Evolutionary conservation across 441 rosid species (phyloP), one percentile per base, ranked within the genome.

Genomic region (Arabidopsis hybrid): DNA sequence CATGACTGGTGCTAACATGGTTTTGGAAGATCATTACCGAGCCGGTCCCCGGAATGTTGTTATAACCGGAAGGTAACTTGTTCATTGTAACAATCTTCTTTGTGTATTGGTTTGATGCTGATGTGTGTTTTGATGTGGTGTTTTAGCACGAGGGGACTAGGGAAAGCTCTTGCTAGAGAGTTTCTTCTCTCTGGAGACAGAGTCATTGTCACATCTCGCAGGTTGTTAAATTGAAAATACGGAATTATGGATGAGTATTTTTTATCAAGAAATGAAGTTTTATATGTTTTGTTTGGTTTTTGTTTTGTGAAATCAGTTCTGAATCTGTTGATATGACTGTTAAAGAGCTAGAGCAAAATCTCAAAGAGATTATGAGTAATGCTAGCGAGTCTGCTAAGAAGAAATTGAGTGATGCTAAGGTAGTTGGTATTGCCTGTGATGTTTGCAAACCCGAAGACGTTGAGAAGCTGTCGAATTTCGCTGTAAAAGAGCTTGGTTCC

Each of bases 11-110:
- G 83, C 97, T 67, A 91, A 94, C 77, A 84, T 86, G 89, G 98
- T 89, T 78, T 83, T 94, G 46, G 98, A 91, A 60, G 97, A 94
- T 57, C 95, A 90, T 62, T 91, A 93, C 82, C 85, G 95, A 76
- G 91, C 97, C 29, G 97, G 97, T 76, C 97, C 98, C 0, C 88
- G 96, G 7, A 90, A 93, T 80, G 93, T 93, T 78, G 97, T 93
- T 60, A 86, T 93, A 42, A 93, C 98, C 21, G 97, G 98, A 87
- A 94, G 98, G 98, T 90, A 77, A 47, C 56, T 34, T 43, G 43
- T 62, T 57, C 49, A 16, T 21, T 5, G 8, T 52, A 52, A 14
- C 9, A 36, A 36, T 10, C 42, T 40, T 60, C 31, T 65, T 51
- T 58, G 69, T 13, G 65, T 11, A 60, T 42, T 67, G 16, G 11